A percentile compares a stretch with the other conserved stretches of the same genome.
phyloP scores from a whole-genome alignment of 2,329 filamentous ascomycete genomes.

The Cryphonectria japonica region DNA sequence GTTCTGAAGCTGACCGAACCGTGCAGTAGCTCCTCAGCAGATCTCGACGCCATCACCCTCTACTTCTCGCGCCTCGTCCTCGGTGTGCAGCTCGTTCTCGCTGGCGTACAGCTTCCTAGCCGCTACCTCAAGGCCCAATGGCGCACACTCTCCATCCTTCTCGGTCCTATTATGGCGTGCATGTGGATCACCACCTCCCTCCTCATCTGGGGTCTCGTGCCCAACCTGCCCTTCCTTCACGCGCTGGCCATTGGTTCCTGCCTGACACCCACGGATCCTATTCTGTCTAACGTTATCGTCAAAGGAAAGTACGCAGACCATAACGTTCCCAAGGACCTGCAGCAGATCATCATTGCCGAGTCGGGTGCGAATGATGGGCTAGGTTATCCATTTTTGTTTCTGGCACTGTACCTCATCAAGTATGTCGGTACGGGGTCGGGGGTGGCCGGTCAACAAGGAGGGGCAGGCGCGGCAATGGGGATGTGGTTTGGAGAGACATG shows the following conservation, averaged over 20 bases:
- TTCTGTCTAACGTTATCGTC: constrained; percentile 86
- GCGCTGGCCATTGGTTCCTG: constrained; percentile 82
- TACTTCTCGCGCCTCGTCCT: constrained; percentile 87
- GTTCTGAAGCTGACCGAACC: background rate
- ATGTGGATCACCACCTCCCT: constrained; percentile 90
- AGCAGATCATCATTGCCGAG: constrained; percentile 80
- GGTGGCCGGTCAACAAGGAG: constrained; percentile 54
- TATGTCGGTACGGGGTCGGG: constrained; percentile 64
- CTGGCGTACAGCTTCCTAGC: constrained; percentile 84
- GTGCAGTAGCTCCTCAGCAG: constrained; percentile 48
- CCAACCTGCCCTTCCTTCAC: constrained; percentile 72
- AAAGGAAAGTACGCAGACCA: constrained; percentile 93
- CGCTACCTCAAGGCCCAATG: constrained; percentile 80
- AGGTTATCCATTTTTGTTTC: constrained; percentile 86
- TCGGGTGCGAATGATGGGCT: constrained; percentile 88
- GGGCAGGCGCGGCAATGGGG: constrained; percentile 68
- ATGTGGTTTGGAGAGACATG: constrained; percentile 86
- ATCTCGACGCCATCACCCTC: constrained; percentile 74
- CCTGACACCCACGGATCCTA: constrained; percentile 89
- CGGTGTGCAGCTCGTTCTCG: constrained; percentile 86
- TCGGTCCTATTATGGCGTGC: constrained; percentile 80
- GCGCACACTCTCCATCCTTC: constrained; percentile 72
- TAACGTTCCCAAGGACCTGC: constrained; percentile 80
- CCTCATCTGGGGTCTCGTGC: constrained; percentile 76
- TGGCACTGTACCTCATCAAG: constrained; percentile 82